These are phyloP conservation scores for Paraglomus occultum DNA, from an alignment of 192 early-diverging fungal species.

Conservation along the genomic window DNA sequence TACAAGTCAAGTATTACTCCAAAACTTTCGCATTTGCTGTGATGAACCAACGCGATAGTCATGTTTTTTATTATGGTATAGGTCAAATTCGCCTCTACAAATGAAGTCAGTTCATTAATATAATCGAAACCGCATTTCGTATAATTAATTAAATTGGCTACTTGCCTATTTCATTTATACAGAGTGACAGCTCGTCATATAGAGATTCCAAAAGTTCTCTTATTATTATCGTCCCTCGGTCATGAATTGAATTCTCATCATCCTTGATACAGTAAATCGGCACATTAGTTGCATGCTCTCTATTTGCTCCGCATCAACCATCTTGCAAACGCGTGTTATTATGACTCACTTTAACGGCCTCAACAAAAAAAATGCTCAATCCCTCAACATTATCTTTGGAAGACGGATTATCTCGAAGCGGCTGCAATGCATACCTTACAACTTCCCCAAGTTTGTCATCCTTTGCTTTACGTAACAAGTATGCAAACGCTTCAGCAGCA, in stretches of 20 bases:
- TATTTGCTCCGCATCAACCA: neutral
- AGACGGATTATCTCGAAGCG: slow-evolving; percentile 42
- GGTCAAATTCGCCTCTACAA: slow-evolving; percentile 30
- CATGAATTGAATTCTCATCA: slow-evolving; percentile 48
- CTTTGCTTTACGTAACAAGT: slow-evolving; percentile 77
- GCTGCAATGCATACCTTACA: slow-evolving; percentile 60
- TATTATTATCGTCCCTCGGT: slow-evolving; percentile 44
- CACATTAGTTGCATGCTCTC: neutral
- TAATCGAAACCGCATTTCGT: neutral
- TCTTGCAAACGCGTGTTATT: neutral
- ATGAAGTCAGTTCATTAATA: neutral
- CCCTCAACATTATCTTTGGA: slow-evolving; percentile 64
- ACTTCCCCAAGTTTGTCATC: slow-evolving; percentile 59
- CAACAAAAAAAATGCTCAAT: slow-evolving; percentile 77
- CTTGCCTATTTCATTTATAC: neutral
- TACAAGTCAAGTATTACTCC: slow-evolving; percentile 45
- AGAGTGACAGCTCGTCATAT: slow-evolving; percentile 28
- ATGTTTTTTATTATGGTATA: slow-evolving; percentile 45
- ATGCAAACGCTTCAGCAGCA: slow-evolving; percentile 89
- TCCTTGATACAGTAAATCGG: neutral
- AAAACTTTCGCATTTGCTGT: slow-evolving; percentile 49
- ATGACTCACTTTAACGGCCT: slow-evolving; percentile 70
- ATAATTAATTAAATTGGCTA: neutral
- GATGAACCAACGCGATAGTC: slow-evolving; percentile 50
- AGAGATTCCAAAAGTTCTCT: slow-evolving; percentile 39